phyloP scores from a whole-genome alignment of 2,329 filamentous ascomycete species.

The Aspergillus ochraceus region DNA sequence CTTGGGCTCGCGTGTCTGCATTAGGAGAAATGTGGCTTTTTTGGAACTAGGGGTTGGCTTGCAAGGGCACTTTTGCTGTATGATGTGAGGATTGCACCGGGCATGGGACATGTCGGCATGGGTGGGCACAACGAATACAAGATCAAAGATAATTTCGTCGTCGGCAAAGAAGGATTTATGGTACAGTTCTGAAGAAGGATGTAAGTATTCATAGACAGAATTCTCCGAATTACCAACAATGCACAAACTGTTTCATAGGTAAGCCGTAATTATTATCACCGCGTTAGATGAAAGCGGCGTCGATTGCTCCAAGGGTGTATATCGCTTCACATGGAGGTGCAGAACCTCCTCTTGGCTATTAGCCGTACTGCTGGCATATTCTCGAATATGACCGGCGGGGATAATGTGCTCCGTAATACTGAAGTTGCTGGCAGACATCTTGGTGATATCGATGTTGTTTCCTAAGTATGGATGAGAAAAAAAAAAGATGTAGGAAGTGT shows the following conservation, averaged over 20 bases:
- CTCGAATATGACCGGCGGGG: background rate
- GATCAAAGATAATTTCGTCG: background rate
- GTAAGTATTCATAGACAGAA: background rate
- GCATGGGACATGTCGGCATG: background rate
- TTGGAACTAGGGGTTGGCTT: background rate
- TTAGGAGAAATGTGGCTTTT: background rate
- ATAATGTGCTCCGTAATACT: background rate
- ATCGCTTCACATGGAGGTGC: conserved; percentile 11
- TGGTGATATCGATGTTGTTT: too few relatives aligned
- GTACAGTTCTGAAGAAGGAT: background rate
- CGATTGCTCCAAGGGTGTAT: conserved; percentile 4
- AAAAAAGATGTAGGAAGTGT: too few relatives aligned
- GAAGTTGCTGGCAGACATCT: background rate
- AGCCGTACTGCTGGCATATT: conserved; percentile 6
- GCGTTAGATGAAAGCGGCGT: background rate
- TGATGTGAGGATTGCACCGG: background rate
- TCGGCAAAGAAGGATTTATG: background rate
- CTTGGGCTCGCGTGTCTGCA: background rate
- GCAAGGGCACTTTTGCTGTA: background rate
- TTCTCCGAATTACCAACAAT: background rate
- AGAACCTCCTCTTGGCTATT: conserved; percentile 5
- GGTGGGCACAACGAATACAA: background rate
- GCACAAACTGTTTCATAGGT: background rate
- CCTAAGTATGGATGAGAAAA: too few relatives aligned
- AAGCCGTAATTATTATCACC: conserved; percentile 12